Conservation (phyloP, 768 basidiomycete species). For the Boletus rubroflammeus region DNA sequence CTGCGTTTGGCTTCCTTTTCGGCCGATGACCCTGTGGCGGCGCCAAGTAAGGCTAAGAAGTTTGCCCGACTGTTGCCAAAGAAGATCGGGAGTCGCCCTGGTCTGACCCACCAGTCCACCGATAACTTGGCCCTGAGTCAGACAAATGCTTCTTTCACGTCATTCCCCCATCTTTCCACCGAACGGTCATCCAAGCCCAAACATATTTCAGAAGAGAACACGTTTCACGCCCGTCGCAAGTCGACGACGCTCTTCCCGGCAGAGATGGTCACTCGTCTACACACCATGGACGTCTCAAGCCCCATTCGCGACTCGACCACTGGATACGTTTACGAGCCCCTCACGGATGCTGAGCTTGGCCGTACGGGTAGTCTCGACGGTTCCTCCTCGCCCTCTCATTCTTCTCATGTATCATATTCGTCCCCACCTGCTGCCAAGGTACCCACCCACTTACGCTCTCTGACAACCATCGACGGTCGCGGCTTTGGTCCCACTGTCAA, state of each 20-base stretch:
- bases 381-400: constrained; percentile 16
- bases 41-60: constrained; percentile 25
- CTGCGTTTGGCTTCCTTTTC: constrained; percentile 25
- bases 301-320: constrained; percentile 21
- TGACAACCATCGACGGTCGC: constrained; percentile 19
- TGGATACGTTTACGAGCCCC: constrained; percentile 28
- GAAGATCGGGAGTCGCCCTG: constrained; percentile 29
- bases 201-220: constrained; percentile 30
- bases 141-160: constrained; percentile 24
- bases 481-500: not conserved
- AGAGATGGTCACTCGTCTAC: constrained; percentile 26
- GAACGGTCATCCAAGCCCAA: constrained; percentile 27
- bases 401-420: constrained; percentile 11
- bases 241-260: constrained; percentile 32
- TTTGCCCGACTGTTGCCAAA: constrained; percentile 31
- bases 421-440: constrained; percentile 1
- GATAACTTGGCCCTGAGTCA: constrained; percentile 25
- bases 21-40: constrained; percentile 17
- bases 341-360: constrained; percentile 30
- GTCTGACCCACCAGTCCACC: constrained; percentile 23
- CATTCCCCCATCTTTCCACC: constrained; percentile 21
- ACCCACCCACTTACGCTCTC: constrained; percentile 22
- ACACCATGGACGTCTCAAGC: constrained; percentile 30
- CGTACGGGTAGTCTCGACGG: not conserved
- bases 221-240: constrained; percentile 35